Conservation (phyloP, 129 eudicot species). For the Helichrysum umbraculigerum region DNA sequence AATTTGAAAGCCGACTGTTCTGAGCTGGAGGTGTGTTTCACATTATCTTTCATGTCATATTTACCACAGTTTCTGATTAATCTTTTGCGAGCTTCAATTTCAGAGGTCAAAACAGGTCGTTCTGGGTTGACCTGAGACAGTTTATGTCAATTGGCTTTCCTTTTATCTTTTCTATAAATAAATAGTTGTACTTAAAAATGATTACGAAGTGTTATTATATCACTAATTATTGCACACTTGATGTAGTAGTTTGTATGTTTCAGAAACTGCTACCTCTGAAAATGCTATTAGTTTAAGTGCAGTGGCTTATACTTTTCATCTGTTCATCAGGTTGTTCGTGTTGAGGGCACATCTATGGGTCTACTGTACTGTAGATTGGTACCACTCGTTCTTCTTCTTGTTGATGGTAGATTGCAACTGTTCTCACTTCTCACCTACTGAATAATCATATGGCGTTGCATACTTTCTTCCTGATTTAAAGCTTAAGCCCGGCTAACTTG, state of each 20-base stretch:
- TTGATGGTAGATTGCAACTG: constrained; percentile 64
- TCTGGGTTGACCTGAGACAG: neutral
- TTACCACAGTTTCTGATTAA: neutral
- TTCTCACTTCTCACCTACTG: constrained; percentile 17
- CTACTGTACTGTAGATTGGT: constrained; percentile 83
- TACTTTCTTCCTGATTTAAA: neutral
- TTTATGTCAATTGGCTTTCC: neutral
- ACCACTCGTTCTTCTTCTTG: constrained; percentile 79
- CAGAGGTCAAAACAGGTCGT: neutral
- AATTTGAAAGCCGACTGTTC: constrained; percentile 35
- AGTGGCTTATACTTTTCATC: constrained; percentile 12
- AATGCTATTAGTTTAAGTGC: neutral
- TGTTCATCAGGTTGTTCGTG: constrained; percentile 63
- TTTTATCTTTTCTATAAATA: neutral
- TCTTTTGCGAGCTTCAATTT: neutral
- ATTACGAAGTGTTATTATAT: neutral
- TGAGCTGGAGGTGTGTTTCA: constrained; percentile 53
- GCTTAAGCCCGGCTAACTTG: neutral
- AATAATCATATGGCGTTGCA: constrained; percentile 10
- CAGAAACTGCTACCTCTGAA: neutral
- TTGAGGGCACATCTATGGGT: constrained; percentile 61
- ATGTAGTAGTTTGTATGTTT: neutral
- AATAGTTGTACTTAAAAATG: neutral
- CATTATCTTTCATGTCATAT: neutral
- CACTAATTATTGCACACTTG: neutral